Conservation (phyloP, 495 filamentous ascomycete species). For the Penicillium paxilli region DNA sequence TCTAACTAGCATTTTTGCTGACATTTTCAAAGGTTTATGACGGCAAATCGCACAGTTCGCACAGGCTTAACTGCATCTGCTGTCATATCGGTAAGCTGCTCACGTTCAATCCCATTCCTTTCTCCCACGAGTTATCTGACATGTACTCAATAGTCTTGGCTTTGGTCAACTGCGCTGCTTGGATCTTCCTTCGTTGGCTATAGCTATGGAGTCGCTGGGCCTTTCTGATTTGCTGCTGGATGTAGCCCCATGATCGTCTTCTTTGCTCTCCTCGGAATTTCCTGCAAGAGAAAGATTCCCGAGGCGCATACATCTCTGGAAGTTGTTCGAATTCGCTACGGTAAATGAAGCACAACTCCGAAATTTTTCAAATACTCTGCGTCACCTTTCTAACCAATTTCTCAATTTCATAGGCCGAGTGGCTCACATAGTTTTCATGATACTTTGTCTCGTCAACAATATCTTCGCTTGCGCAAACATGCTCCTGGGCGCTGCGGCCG, state of each 20-base stretch:
- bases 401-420: conserved; percentile 16
- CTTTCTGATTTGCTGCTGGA: conserved; percentile 47
- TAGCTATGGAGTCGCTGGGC: conserved; percentile 33
- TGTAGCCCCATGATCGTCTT: conserved; percentile 48
- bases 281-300: conserved; percentile 47
- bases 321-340: conserved; percentile 35
- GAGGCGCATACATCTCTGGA: conserved; percentile 48
- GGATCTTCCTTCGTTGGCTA: conserved; percentile 35
- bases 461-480: conserved; percentile 46
- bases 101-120: background rate
- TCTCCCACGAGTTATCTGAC: too few relatives aligned
- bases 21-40: conserved; percentile 38
- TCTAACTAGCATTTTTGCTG: background rate
- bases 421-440: conserved; percentile 45
- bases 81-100: conserved; percentile 33
- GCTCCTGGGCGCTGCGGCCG: conserved; percentile 42
- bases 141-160: conserved; percentile 24
- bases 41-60: conserved; percentile 38
- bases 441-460: conserved; percentile 43
- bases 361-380: background rate
- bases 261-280: conserved; percentile 47
- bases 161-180: conserved; percentile 35
- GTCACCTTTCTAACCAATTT: background rate
- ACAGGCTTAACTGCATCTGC: conserved; percentile 40
- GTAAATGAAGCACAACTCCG: too few relatives aligned